These are phyloP conservation scores for Rhypophila decipiens DNA, from an alignment of 495 filamentous ascomycete genomes.

Conservation along the genomic window DNA sequence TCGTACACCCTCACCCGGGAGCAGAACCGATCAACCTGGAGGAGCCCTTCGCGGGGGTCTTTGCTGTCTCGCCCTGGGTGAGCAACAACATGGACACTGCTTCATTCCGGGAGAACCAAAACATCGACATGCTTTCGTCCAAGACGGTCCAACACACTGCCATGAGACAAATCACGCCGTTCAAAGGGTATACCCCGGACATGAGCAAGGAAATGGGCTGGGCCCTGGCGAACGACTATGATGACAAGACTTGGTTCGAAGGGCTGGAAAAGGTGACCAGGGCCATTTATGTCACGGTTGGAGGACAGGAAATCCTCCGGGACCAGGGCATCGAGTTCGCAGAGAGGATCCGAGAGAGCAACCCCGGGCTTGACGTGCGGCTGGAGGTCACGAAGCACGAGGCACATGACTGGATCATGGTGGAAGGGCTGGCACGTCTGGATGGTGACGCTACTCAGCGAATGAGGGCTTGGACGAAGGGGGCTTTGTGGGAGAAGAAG, in stretches of 20 bases:
- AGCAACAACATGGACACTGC: constrained; percentile 1
- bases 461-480: constrained; percentile 13
- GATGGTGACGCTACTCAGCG: constrained; percentile 12
- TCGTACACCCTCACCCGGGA: constrained; percentile 21
- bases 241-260: constrained; percentile 19
- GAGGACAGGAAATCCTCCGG: constrained; percentile 12
- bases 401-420: constrained; percentile 18
- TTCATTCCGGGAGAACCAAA: constrained; percentile 11
- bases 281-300: constrained; percentile 15
- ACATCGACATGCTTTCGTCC: constrained; percentile 25
- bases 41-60: constrained; percentile 20
- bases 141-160: neutral
- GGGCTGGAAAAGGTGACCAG: constrained; percentile 9
- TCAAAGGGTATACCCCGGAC: constrained; percentile 3
- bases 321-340: constrained; percentile 14
- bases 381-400: constrained; percentile 10
- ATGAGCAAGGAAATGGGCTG: constrained; percentile 12
- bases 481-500: constrained; percentile 6
- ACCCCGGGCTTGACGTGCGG: constrained; percentile 8
- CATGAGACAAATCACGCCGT: neutral
- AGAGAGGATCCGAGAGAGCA: constrained; percentile 6
- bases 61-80: constrained; percentile 24
- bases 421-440: constrained; percentile 6
- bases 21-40: constrained; percentile 4
- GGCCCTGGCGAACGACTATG: constrained; percentile 18